Percentiles rank a stretch among this genome's conserved stretches.
Conservation (phyloP, 805 yeast genomes). For the Schwanniomyces yamadae region DNA sequence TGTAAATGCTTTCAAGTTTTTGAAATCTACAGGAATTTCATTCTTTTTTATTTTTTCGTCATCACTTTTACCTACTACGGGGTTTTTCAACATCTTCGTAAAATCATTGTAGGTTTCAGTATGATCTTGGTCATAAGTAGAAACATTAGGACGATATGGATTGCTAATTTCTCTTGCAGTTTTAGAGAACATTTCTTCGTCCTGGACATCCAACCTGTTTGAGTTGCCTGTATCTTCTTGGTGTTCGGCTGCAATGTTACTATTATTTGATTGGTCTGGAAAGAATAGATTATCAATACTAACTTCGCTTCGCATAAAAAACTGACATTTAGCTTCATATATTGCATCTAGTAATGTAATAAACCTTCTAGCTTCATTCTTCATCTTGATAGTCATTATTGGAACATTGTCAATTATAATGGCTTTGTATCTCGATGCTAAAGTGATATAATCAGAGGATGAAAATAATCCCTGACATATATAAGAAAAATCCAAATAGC, state of each 20-base stretch:
- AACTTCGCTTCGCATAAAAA: constrained; percentile 52
- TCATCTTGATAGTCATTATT: constrained; percentile 51
- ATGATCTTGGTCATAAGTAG: constrained; percentile 56
- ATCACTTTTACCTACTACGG: constrained; percentile 6
- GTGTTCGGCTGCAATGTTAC: constrained; percentile 11
- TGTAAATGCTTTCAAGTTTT: constrained; percentile 56
- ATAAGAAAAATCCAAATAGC: constrained; percentile 50
- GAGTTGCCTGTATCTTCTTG: constrained; percentile 20
- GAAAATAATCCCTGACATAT: constrained; percentile 59
- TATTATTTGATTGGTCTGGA: constrained; percentile 41
- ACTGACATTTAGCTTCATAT: constrained; percentile 64
- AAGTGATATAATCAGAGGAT: constrained; percentile 67
- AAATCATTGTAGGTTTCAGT: constrained; percentile 32
- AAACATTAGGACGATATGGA: constrained; percentile 69
- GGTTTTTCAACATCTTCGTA: constrained; percentile 27
- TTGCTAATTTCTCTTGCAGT: constrained; percentile 57
- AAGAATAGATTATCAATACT: constrained; percentile 57
- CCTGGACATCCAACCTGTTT: constrained; percentile 49
- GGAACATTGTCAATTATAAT: constrained; percentile 64
- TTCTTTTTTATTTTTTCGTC: constrained; percentile 1
- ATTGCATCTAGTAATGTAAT: constrained; percentile 67
- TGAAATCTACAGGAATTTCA: constrained; percentile 29
- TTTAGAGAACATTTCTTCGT: constrained; percentile 68
- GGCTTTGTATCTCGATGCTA: constrained; percentile 59
- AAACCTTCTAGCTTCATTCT: constrained; percentile 67